Conservation (phyloP, 768 basidiomycete genomes). For the Cubamyces lactineus region DNA sequence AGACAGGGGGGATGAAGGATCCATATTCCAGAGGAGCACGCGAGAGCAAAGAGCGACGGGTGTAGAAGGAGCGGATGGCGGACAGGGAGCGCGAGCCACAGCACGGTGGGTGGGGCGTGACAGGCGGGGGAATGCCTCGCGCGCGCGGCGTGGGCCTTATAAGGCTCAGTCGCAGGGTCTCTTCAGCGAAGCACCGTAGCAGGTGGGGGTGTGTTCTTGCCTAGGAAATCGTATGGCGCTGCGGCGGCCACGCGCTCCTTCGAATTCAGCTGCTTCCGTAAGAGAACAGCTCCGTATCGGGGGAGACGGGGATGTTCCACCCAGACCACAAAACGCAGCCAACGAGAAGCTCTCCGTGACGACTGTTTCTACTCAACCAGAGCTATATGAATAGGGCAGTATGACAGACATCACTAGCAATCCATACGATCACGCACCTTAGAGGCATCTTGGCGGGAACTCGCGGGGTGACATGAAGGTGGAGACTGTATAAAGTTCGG, state of each 20-base stretch:
- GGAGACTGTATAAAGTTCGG: no score
- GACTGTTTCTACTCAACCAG: no score
- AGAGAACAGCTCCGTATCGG: conserved; percentile 3
- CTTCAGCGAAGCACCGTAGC: conserved; percentile 11
- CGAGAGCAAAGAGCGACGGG: not conserved
- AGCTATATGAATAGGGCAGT: no score
- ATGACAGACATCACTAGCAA: no score
- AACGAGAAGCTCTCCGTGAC: not conserved
- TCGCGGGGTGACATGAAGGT: no score
- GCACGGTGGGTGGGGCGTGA: conserved; percentile 4
- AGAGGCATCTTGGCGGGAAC: no score
- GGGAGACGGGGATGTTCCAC: conserved; percentile 1
- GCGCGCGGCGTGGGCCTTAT: conserved; percentile 5
- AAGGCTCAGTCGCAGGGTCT: conserved; percentile 3
- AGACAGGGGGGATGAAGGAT: not conserved
- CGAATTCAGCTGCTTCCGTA: conserved; percentile 1
- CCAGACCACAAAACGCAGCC: not conserved
- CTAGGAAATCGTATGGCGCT: conserved; percentile 3
- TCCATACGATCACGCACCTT: no score
- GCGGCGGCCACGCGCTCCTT: conserved; percentile 13
- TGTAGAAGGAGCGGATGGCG: conserved; percentile 2
- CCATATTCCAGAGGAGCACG: conserved; percentile 1
- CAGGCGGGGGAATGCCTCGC: conserved; percentile 5
- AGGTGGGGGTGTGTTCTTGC: not conserved
- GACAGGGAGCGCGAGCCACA: not conserved